phyloP scores from a whole-genome alignment of 768 basidiomycete genomes.

The Amanita fuliginea region DNA sequence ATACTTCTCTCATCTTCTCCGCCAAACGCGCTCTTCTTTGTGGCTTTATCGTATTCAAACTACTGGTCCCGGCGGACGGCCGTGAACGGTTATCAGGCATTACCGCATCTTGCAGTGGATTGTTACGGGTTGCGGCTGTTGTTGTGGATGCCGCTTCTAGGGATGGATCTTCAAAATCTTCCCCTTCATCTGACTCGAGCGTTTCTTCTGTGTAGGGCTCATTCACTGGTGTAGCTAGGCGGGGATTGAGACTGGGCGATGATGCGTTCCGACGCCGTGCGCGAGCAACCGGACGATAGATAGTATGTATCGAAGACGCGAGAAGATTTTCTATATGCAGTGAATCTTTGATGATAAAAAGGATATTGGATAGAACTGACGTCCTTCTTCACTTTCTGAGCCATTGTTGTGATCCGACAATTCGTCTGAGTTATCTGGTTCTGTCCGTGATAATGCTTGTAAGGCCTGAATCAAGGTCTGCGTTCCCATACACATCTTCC shows the following conservation, averaged over 20 bases:
- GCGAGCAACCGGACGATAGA: slow-evolving; percentile 71
- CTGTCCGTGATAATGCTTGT: slow-evolving; percentile 74
- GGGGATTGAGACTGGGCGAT: slow-evolving; percentile 11
- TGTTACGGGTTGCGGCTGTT: slow-evolving; percentile 3
- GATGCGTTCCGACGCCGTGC: slow-evolving; percentile 34
- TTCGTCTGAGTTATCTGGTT: slow-evolving; percentile 63
- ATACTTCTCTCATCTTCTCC: slow-evolving; percentile 83
- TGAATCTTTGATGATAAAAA: neutral
- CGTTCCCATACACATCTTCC: slow-evolving; percentile 77
- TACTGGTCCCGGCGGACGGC: slow-evolving; percentile 30
- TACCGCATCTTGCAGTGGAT: slow-evolving; percentile 1
- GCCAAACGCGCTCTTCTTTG: slow-evolving; percentile 66
- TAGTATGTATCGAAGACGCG: slow-evolving; percentile 82
- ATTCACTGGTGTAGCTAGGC: slow-evolving; percentile 12
- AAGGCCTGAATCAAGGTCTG: slow-evolving; percentile 85
- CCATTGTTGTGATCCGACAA: slow-evolving; percentile 32
- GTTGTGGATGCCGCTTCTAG: slow-evolving; percentile 17
- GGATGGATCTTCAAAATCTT: slow-evolving; percentile 47
- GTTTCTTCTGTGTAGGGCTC: slow-evolving; percentile 24
- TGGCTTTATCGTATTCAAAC: slow-evolving; percentile 64
- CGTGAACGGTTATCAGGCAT: neutral
- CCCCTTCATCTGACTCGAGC: slow-evolving; percentile 36
- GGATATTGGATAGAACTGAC: slow-evolving; percentile 14
- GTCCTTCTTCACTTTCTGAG: slow-evolving; percentile 59
- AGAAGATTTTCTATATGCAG: slow-evolving; percentile 31